A percentile compares a stretch with the other conserved stretches of the same genome.
phyloP scores from a whole-genome alignment of 2,329 filamentous ascomycete species.

The Truncatella angustata region DNA sequence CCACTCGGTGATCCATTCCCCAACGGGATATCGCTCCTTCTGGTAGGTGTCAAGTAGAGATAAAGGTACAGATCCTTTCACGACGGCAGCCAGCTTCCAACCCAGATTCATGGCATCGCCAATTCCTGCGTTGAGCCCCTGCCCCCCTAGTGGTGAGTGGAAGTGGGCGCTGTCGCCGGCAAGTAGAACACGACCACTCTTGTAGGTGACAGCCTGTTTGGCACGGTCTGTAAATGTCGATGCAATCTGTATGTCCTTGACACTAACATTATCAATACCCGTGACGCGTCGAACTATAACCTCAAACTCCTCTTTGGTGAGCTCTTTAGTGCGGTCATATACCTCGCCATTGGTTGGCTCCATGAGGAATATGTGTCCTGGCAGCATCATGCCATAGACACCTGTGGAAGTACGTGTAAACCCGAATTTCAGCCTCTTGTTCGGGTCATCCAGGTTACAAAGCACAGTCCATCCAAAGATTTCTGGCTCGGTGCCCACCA shows the following conservation, averaged over 20 bases:
- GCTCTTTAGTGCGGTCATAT: slow-evolving; percentile 18
- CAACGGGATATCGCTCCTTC: slow-evolving; percentile 33
- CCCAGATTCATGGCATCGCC: slow-evolving; percentile 52
- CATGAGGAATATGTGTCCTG: slow-evolving; percentile 12
- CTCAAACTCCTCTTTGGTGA: slow-evolving; percentile 19
- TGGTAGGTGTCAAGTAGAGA: slow-evolving; percentile 46
- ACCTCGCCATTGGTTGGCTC: slow-evolving; percentile 17
- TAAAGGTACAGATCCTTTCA: slow-evolving; percentile 4
- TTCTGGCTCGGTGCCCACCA: slow-evolving; percentile 33
- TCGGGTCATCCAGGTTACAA: slow-evolving; percentile 30
- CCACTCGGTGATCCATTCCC: slow-evolving; percentile 31
- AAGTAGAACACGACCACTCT: slow-evolving; percentile 49
- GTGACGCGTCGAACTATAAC: slow-evolving; percentile 17
- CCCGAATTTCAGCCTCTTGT: slow-evolving; percentile 23
- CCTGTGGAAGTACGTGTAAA: slow-evolving; percentile 24
- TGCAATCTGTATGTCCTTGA: slow-evolving; percentile 24
- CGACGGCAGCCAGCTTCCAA: slow-evolving; percentile 47
- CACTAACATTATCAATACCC: slow-evolving; percentile 17
- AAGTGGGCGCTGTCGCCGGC: slow-evolving; percentile 58
- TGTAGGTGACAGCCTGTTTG: slow-evolving; percentile 29
- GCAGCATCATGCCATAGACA: slow-evolving; percentile 22
- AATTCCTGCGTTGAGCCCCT: slow-evolving; percentile 58
- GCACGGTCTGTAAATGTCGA: slow-evolving; percentile 15
- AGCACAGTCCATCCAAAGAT: slow-evolving; percentile 33
- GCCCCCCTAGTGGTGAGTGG: slow-evolving; percentile 52